Evolutionary conservation across 192 early-diverging fungal genomes (phyloP).

Genomic region (Entophlyctis luteolus): DNA sequence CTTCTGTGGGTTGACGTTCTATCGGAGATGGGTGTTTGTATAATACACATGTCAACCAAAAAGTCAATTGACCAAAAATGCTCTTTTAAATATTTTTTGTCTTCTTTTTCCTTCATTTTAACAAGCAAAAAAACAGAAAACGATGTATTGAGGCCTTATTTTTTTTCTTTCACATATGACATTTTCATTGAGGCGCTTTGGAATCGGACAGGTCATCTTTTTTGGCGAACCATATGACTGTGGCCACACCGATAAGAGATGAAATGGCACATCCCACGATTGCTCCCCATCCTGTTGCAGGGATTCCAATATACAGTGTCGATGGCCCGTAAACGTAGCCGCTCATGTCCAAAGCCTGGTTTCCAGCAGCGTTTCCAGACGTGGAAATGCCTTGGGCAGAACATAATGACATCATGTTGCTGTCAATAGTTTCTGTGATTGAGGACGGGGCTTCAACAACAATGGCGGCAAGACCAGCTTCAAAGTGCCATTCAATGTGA

Average conservation of each 20-base stretch:
- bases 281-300: constrained; percentile 64
- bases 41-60: too few relatives aligned
- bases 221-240: constrained; percentile 72
- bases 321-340: constrained; percentile 53
- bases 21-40: too few relatives aligned
- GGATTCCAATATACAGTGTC: constrained; percentile 56
- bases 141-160: too few relatives aligned
- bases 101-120: too few relatives aligned
- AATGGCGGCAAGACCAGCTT: constrained; percentile 66
- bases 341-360: constrained; percentile 58
- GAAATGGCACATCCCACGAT: constrained; percentile 67
- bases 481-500: constrained; percentile 77
- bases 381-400: constrained; percentile 50
- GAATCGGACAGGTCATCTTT: too few relatives aligned
- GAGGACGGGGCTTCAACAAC: constrained; percentile 57
- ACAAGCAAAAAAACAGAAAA: too few relatives aligned
- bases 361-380: constrained; percentile 72
- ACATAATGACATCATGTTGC: constrained; percentile 51
- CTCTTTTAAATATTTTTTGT: too few relatives aligned
- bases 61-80: too few relatives aligned
- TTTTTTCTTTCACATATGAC: too few relatives aligned
- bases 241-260: constrained; percentile 68
- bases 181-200: too few relatives aligned
- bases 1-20: too few relatives aligned
- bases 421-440: constrained; percentile 1